Evolutionary conservation across 2,329 filamentous ascomycete genomes (phyloP), one percentile per base, ranked within the genome.

Genomic region (Kalmusia sp.): DNA sequence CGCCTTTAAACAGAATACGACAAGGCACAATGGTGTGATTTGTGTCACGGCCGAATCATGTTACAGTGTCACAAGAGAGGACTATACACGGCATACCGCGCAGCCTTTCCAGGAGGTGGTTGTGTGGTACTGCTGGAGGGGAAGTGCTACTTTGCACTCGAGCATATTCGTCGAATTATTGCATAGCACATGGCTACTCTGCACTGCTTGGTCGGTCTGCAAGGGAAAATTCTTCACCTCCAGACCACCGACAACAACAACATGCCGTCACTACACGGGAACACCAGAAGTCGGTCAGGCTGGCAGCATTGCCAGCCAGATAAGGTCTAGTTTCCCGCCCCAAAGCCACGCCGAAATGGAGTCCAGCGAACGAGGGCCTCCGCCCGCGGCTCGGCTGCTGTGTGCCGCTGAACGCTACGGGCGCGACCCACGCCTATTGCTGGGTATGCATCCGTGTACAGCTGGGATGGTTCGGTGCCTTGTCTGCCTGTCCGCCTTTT

Each of bases 251-350:
- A 19, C 49, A n/a, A 40, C 24, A 22, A 17, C 19, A 39, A 31
- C 25, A 22, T 25, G 22, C 22, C 25, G 38, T 44, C 31, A 44
- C 45, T 41, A 25, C 24, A 33, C 30, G 43, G 39, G 28, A 51
- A 49, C 53, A 52, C 53, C 33, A 66, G 58, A 61, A 69, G 68
- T 71, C 67, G 68, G 68, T 72, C 67, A 69, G 63, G 63, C 61
- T 64, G 51, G 51, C 61, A 55, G 54, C 57, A 22, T 54, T 53
- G 49, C 49, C 19, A 28, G 46, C 59, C 41, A 25, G 5, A 56
- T 54, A 6, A 19, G 58, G 66, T 41, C 69, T 69, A 63, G 37
- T 38, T 15, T 41, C 34, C 58, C 49, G 60, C 64, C 58, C 55
- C 55, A 37, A 56, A 52, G 27, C 52, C 35, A 48, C 58, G 55